A percentile compares a stretch with the other conserved stretches of the same genome.
Evolutionary conservation across 805 yeast species (phyloP).

Genomic region (Vanderwaltozyma tropicalis): DNA sequence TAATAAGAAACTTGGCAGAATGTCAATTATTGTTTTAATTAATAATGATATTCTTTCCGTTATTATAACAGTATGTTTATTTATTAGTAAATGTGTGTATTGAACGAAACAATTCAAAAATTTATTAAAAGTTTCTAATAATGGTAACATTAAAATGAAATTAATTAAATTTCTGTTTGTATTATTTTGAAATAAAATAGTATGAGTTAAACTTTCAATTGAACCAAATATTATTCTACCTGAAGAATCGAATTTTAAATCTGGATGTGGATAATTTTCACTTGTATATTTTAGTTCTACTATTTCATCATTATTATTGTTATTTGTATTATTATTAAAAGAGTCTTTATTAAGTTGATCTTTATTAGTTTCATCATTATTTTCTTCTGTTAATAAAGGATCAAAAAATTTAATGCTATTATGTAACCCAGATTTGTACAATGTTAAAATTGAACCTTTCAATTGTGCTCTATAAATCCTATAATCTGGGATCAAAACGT

Average conservation of each 20-base stretch:
- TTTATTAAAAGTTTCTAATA: slow-evolving; percentile 38
- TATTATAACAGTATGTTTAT: slow-evolving; percentile 22
- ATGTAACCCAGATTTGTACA: slow-evolving; percentile 47
- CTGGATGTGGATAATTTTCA: slow-evolving; percentile 48
- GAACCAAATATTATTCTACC: slow-evolving; percentile 45
- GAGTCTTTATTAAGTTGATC: no score
- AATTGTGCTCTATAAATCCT: slow-evolving; percentile 54
- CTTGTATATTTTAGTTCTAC: not conserved
- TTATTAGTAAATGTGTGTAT: slow-evolving; percentile 30
- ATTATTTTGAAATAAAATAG: slow-evolving; percentile 38
- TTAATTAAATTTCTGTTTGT: slow-evolving; percentile 19
- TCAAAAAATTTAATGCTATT: slow-evolving; percentile 37
- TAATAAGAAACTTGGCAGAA: slow-evolving; percentile 60
- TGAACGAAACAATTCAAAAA: slow-evolving; percentile 38
- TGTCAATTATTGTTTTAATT: slow-evolving; percentile 44
- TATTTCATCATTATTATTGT: not conserved
- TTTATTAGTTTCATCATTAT: not conserved
- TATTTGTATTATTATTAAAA: not conserved
- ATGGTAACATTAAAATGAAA: slow-evolving; percentile 43
- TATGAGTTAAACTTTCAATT: slow-evolving; percentile 67
- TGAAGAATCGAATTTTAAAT: slow-evolving; percentile 37
- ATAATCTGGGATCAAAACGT: slow-evolving; percentile 20
- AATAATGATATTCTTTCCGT: slow-evolving; percentile 44
- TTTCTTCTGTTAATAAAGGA: slow-evolving; percentile 10
- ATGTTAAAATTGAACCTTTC: slow-evolving; percentile 52